Evolutionary conservation across 140 eudicot genomes (phyloP).

Genomic region (Bidens hawaiensis): DNA sequence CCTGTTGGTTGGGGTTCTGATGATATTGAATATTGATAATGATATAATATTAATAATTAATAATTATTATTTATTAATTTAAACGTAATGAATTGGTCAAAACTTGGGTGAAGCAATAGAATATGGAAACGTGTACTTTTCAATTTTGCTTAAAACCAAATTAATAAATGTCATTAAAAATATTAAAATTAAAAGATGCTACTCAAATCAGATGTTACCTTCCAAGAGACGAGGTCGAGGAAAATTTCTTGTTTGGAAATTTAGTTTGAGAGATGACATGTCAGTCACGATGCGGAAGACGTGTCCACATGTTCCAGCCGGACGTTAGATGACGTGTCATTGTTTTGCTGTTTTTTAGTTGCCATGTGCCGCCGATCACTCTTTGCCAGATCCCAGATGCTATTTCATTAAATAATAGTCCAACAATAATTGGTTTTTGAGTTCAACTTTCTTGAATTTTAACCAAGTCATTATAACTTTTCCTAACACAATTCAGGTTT

Average conservation of each 20-base stretch:
- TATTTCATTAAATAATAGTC: too few species aligned
- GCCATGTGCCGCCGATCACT: slow-evolving; percentile 10
- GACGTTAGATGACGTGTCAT: slow-evolving; percentile 3
- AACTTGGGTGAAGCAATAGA: slow-evolving; percentile 1
- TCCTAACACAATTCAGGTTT: too few species aligned
- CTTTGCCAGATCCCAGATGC: neutral
- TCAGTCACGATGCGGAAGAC: neutral
- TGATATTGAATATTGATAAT: neutral
- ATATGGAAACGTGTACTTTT: slow-evolving; percentile 12
- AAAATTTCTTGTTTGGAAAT: neutral
- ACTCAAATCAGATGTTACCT: neutral
- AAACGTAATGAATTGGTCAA: neutral
- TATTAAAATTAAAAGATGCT: neutral
- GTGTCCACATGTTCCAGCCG: slow-evolving; percentile 23
- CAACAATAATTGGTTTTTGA: too few species aligned
- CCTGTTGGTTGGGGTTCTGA: neutral
- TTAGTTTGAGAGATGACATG: neutral
- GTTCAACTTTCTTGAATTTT: too few species aligned
- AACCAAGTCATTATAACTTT: too few species aligned
- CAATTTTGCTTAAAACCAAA: too few species aligned
- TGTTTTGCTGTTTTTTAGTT: neutral
- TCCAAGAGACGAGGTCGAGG: neutral
- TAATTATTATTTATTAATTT: too few species aligned
- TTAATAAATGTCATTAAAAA: neutral
- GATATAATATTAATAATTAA: neutral